Evolutionary conservation across 2,329 filamentous ascomycete species (phyloP), one percentile per base, ranked within the genome.

Genomic region (Dactylellina leptospora): DNA sequence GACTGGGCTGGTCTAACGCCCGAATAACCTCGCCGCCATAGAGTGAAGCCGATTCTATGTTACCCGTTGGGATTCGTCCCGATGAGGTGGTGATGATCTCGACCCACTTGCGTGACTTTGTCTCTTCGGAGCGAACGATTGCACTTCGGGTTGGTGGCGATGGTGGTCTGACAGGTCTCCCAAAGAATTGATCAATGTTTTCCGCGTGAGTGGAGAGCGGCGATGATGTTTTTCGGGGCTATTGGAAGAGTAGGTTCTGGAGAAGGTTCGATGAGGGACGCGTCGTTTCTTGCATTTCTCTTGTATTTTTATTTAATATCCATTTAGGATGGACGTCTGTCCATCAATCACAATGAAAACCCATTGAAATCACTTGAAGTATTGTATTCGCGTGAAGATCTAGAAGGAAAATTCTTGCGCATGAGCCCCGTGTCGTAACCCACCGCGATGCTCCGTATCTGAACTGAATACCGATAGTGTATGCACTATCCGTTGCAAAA

Each of bases 81-180:
- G 59, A 64, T 72, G 68, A 72, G 68, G 68, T 72, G 68, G 68
- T 72, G 68, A 72, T 72, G 68, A 72, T 72, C 68, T 72, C 68
- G 68, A 72, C 68, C 68, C 68, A 60, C 68, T 64, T 64, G 68
- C 54, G 44, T 60, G 68, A 72, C 68, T 44, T 55, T 42, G 54
- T 70, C 40, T 71, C 44, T 63, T 60, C 47, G 68, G 59, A 55
- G 48, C 33, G 53, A 58, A 55, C 48, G 68, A 72, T 42, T 9
- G 68, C 68, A 64, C 51, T 64, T 60, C 36, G 68, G 68, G 68
- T 72, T 72, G 68, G 68, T 54, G 50, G 68, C 59, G 68, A 72
- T 72, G 68, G 68, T 72, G 68, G 68, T 72, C 68, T 72, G 68
- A 72, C 68, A 72, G 68, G 68, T 72, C 36, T 16, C 54, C 28